Evolutionary conservation across 805 yeast genomes (phyloP), one percentile per base, ranked within the genome.

Genomic region (Middelhovenomyces tepae): DNA sequence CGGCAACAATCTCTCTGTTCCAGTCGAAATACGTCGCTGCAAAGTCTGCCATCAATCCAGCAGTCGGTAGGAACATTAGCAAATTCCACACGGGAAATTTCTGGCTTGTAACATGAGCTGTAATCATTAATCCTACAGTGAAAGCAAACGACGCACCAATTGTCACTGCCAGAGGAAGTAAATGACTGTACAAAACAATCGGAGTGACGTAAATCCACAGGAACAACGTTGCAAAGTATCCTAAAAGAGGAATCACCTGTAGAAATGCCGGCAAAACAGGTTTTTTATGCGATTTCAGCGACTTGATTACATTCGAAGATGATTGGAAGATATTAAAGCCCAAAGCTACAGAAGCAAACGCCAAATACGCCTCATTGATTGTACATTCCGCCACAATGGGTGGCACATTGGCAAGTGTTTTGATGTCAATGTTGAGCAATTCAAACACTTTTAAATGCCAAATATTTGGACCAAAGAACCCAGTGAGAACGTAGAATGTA

Each of bases 81-180:
- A 73, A 65, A 64, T 75, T 73, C 27, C 67, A 45, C 54, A 64
- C 59, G 30, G 97, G 96, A 65, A 82, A 86, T 3, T 57, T 51
- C 53, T 82, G 94, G 32, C 69, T 60, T 1, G 95, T 83, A 45
- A 89, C 71, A 55, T 87, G 97, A 2, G 84, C 87, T 36, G 79
- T 65, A 48, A 87, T 87, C 42, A 87, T 84, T 52, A 91, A 73
- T 4, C 96, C 96, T n/a, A 89, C 96, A 3, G 74, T 65, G 49
- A 82, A 79, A 1, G 97, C 95, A 44, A 80, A 59, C 1, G 81
- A 67, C 14, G 76, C 64, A 1, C 94, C 95, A 44, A 82, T 70
- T 9, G 84, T 71, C 29, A 80, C 50, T 15, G 77, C 60, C 44
- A 79, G 65, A 11, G 93, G 79, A 22, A 81, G 53, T 4, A 51